Evolutionary conservation across 495 filamentous ascomycete genomes (phyloP).

Genomic region (Penicillium bialowiezense): DNA sequence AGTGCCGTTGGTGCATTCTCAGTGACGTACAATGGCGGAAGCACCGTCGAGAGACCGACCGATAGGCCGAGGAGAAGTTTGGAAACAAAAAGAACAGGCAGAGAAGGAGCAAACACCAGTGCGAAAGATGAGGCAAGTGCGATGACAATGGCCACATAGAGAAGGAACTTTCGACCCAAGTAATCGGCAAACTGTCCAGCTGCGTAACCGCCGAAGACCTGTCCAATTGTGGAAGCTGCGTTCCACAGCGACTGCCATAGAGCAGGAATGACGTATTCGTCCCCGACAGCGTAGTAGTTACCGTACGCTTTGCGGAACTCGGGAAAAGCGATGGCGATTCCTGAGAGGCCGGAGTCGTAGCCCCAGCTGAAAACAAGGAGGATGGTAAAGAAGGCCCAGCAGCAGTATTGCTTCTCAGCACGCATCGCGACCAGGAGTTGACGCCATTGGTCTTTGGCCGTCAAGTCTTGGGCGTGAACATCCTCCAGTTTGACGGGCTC

Average conservation of each 20-base stretch:
- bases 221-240: constrained; percentile 13
- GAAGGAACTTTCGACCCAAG: constrained; percentile 6
- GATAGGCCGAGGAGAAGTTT: constrained; percentile 13
- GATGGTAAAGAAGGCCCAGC: constrained; percentile 13
- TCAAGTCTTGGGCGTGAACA: too few species aligned
- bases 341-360: constrained; percentile 10
- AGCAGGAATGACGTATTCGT: constrained; percentile 14
- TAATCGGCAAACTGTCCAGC: constrained; percentile 13
- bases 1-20: constrained; percentile 14
- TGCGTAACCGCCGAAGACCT: constrained; percentile 13
- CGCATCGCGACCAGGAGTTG: background rate
- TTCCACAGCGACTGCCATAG: constrained; percentile 16
- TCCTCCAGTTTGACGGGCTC: too few species aligned
- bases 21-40: constrained; percentile 13
- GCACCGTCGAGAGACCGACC: constrained; percentile 10
- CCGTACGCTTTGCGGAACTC: constrained; percentile 13
- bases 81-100: constrained; percentile 10
- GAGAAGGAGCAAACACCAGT: constrained; percentile 9
- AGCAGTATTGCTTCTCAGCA: constrained; percentile 7
- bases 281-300: constrained; percentile 9
- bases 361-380: constrained; percentile 14
- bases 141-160: constrained; percentile 7
- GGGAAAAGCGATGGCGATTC: constrained; percentile 11
- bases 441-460: too few species aligned
- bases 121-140: constrained; percentile 11